Base-by-base conservation (phyloP, 169 alveolate genomes). In the Eimeria tenella region DNA sequence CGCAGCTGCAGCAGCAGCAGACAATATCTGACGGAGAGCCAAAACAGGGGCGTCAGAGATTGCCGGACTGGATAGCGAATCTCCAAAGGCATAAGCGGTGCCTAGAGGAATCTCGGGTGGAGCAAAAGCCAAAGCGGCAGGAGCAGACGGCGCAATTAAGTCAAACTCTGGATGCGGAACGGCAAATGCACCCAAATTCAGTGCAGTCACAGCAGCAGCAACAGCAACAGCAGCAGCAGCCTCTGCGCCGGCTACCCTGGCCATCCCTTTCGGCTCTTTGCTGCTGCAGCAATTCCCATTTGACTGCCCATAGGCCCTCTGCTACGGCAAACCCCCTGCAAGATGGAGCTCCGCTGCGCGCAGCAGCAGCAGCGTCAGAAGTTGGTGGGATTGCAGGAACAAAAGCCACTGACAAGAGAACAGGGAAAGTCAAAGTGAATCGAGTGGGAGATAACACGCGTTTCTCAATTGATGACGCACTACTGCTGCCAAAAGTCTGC, bases 191-290 rank as follows among this genome's bases (percentile, higher is more conserved):
- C 42, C 42, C 42, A 31, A 31, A 31, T 31, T 31, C 42, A 31
- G 42, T n/a, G 79, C 79, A 68, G 42, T 5, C 23, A 23, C 84
- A 74, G 84, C 58, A 21, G 84, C 84, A 74, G 4, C 60, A 21
- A 55, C 84, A 74, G 84, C 52, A 74, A 11, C 52, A 74, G 84
- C 84, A 49, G n/a, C 31, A 17, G n/a, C 77, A 68, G 77, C n/a
- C 49, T n/a, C n/a, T 68, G 77, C 77, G 77, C 49, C 77, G 77
- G 77, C n/a, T 68, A n/a, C 77, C 77, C 77, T 68, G 77, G 77
- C 77, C 77, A 7, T 68, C 77, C 77, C 31, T 68, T 15, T 68
- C 42, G 77, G n/a, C 42, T 68, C 77, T 68, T 31, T 31, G 42
- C 42, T 31, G 42, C 42, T 31, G 42, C 42, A 31, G 2, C 42